Conservation (phyloP, 768 basidiomycete species). For the Boletus vermiculosoides region DNA sequence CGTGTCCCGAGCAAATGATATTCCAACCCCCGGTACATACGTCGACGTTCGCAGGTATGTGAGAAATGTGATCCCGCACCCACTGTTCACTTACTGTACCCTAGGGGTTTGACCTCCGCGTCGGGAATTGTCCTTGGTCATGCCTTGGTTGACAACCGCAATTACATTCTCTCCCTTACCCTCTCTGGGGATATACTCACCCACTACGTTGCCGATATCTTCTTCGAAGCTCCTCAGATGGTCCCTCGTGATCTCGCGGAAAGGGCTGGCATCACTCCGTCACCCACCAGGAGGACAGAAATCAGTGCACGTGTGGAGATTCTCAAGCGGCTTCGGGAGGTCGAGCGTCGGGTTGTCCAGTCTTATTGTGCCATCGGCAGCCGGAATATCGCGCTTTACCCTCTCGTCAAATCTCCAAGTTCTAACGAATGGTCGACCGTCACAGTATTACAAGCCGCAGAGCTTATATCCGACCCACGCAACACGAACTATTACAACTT, state of each 20-base stretch:
- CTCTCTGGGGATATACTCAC: conserved; percentile 51
- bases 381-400: conserved; percentile 39
- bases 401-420: conserved; percentile 42
- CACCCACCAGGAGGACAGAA: conserved; percentile 36
- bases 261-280: conserved; percentile 44
- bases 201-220: conserved; percentile 51
- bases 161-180: conserved; percentile 30
- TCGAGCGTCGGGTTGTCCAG: conserved; percentile 49
- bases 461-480: conserved; percentile 37
- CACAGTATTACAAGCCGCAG: conserved; percentile 53
- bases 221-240: conserved; percentile 60
- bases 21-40: conserved; percentile 46
- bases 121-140: conserved; percentile 31
- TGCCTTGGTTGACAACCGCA: conserved; percentile 32
- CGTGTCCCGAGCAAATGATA: conserved; percentile 9
- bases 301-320: conserved; percentile 63
- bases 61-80: neutral
- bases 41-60: conserved; percentile 52
- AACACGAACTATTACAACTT: conserved; percentile 36
- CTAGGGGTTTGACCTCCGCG: conserved; percentile 20
- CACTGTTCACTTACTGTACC: conserved; percentile 8
- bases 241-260: conserved; percentile 43
- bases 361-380: conserved; percentile 36
- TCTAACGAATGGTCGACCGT: conserved; percentile 54
- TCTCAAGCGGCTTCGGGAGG: conserved; percentile 54